These are phyloP conservation scores for Botrytis tulipae DNA, from an alignment of 2,329 filamentous ascomycete genomes.

Conservation along the genomic window DNA sequence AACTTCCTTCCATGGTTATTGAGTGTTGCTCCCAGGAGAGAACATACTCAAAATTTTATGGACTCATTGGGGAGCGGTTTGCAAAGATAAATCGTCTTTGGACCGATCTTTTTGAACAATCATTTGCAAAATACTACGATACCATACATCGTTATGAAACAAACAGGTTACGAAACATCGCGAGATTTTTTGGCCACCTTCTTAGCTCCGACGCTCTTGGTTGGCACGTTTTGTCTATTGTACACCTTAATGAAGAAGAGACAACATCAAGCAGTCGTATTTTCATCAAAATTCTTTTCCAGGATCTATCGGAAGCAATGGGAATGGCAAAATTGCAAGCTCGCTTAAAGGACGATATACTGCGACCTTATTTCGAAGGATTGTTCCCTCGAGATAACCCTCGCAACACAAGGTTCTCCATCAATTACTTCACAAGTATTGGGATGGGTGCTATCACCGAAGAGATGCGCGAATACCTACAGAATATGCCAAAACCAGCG, in stretches of 20 bases:
- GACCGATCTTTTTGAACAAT: slow-evolving; percentile 87
- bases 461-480: slow-evolving; percentile 86
- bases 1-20: slow-evolving; percentile 94
- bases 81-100: slow-evolving; percentile 94
- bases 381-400: slow-evolving; percentile 88
- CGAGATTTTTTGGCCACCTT: slow-evolving; percentile 90
- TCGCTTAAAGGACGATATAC: slow-evolving; percentile 72
- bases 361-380: slow-evolving; percentile 76
- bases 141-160: slow-evolving; percentile 98
- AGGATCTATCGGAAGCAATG: slow-evolving; percentile 83
- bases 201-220: slow-evolving; percentile 84
- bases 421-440: slow-evolving; percentile 99
- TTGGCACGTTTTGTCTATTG: slow-evolving; percentile 82
- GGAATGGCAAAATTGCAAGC: slow-evolving; percentile 78
- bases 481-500: slow-evolving; percentile 84
- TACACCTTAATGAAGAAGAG: slow-evolving; percentile 94
- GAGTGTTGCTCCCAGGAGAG: slow-evolving; percentile 96
- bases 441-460: slow-evolving; percentile 94
- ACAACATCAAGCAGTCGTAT: slow-evolving; percentile 96
- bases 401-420: slow-evolving; percentile 89
- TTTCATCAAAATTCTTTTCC: slow-evolving; percentile 97
- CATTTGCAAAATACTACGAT: slow-evolving; percentile 91
- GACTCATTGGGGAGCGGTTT: slow-evolving; percentile 89
- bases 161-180: slow-evolving; percentile 91
- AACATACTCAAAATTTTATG: slow-evolving; percentile 97